Evolutionary conservation across 73 alveolate genomes (phyloP), one percentile per base, ranked within the genome.

Genomic region (Uronychia binucleata): DNA sequence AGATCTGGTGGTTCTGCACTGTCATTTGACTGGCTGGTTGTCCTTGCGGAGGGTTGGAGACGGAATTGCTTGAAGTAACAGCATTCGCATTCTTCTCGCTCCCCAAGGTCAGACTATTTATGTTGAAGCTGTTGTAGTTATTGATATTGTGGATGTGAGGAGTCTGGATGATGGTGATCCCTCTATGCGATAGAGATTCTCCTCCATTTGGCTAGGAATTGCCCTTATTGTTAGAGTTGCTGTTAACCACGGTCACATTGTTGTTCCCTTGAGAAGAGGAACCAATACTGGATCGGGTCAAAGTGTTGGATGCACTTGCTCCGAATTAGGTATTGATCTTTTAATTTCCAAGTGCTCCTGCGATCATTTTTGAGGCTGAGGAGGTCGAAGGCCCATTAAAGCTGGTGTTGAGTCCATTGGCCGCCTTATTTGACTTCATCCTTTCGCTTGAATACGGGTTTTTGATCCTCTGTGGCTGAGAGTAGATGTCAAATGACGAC

Each of bases 91-190:
- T n/a, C 19, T 46, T 46, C 67, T 46, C 67, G 67, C 19, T 46
- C 5, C 67, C 67, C 19, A 46, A 19, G 19, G 67, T 46, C 19
- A 46, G 67, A 19, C 67, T 46, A 19, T 83, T 83, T 14, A 83
- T 83, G 57, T 83, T 83, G 59, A 14, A 75, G 60, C 79, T 81
- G 60, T 83, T 83, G 79, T 33, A 75, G 34, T 83, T 75, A 28
- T 83, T 75, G 27, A 83, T 83, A 77, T 31, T 81, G 60, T 79
- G 81, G 27, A 81, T 81, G 74, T 81, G 82, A 59, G 88, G 88
- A 1, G 88, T 79, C 59, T 81, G 82, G 75, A 81, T 60, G 26
- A 81, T 81, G 0, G 88, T 81, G 25, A 81, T 81, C n/a, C 67
- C 67, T 46, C 67, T 46, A 19, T 46, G 67, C 5, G 67, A 46